Evolutionary conservation across 2,329 filamentous ascomycete species (phyloP), one percentile per base, ranked within the genome.

Genomic region (Penicillium corylophilum): DNA sequence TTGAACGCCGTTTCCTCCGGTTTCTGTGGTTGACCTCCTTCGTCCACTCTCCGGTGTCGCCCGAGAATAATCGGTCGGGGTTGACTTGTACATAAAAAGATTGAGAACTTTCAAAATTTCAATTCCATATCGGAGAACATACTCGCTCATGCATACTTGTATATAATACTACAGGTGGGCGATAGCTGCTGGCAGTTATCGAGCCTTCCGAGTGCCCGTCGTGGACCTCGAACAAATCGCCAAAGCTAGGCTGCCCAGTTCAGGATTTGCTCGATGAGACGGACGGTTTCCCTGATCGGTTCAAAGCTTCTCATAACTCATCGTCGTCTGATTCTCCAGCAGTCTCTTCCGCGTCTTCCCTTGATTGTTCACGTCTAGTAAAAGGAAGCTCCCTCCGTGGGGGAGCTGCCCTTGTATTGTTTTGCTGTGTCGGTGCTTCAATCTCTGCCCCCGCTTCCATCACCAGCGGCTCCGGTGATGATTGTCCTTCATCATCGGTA

Each of bases 301-400:
- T 2, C n/a, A 18, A 16, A 12, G 15, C 7, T 46, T 2, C 18
- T 57, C 46, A 74, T 46, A 75, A 51, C 52, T 76, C 74, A 62
- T 76, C 74, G 53, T 76, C 74, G 50, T 74, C 73, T 9, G 69
- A 72, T 46, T 71, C 71, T 18, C 70, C 72, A 28, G 53, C 64
- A 5, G 57, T 67, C 35, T 59, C 64, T 45, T 65, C 67, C 5
- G 46, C 55, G 28, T 54, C 57, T 26, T 60, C 51, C 13, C 48
- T 49, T 26, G 44, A 1, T n/a, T 48, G 39, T 15, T 28, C 52
- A 15, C 54, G 64, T 51, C 59, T 67, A 1, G 56, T 51, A 56
- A 77, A 77, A 0, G 75, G 75, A 16, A 78, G 59, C 41, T 73
- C 69, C 54, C 74, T 69, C 40, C 65, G 67, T 1, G 74, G 74